phyloP scores from a whole-genome alignment of 2,329 filamentous ascomycete genomes.

The Fusarium coicis region DNA sequence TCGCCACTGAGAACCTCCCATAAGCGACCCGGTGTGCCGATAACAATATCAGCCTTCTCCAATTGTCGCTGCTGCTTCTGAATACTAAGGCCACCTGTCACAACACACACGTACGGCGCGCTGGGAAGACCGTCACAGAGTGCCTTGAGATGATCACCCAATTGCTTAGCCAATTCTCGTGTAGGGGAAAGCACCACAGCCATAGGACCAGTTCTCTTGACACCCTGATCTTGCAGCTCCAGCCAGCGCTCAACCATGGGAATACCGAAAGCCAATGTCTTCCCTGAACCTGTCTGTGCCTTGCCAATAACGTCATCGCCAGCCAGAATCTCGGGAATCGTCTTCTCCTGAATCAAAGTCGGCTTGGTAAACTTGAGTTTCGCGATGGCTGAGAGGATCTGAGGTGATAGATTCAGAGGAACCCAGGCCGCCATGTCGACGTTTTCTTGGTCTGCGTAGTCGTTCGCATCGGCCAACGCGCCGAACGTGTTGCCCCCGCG shows the following conservation, averaged over 20 bases:
- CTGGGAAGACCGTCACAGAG: constrained; percentile 72
- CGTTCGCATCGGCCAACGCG: constrained; percentile 63
- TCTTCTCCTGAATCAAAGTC: constrained; percentile 80
- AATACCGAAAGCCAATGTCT: constrained; percentile 94
- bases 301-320: constrained; percentile 96
- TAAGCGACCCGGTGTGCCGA: constrained; percentile 89
- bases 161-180: constrained; percentile 91
- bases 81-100: constrained; percentile 93
- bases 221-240: constrained; percentile 54
- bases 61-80: constrained; percentile 93
- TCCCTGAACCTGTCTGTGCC: constrained; percentile 94
- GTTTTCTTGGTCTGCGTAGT: constrained; percentile 67
- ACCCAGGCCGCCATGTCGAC: constrained; percentile 82
- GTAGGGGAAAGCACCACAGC: constrained; percentile 91
- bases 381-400: constrained; percentile 78
- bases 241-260: constrained; percentile 91
- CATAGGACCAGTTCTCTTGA: constrained; percentile 60
- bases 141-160: constrained; percentile 82
- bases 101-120: constrained; percentile 80
- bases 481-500: constrained; percentile 62
- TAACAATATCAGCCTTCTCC: constrained; percentile 86
- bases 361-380: constrained; percentile 83
- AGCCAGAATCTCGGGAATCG: constrained; percentile 83
- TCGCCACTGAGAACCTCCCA: constrained; percentile 93
- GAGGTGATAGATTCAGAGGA: constrained; percentile 76